Conservation (phyloP, 345 rosid species). For the Camelina neglecta region DNA sequence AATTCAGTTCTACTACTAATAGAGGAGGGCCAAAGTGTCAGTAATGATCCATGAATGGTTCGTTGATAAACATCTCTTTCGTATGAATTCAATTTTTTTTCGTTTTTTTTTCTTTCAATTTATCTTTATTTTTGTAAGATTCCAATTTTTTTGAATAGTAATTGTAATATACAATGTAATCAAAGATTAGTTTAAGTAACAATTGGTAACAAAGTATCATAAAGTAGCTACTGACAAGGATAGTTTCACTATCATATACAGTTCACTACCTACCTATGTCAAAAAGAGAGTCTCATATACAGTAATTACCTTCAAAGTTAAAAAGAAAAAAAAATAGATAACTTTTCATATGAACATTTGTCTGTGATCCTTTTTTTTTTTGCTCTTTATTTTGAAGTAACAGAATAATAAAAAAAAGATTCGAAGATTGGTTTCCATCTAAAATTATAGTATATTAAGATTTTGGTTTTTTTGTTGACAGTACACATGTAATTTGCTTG, state of each 20-base stretch:
- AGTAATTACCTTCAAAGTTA: neutral
- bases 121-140: neutral
- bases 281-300: neutral
- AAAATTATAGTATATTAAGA: neutral
- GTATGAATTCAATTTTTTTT: constrained; percentile 20
- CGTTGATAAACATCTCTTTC: constrained; percentile 45
- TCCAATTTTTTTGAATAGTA: constrained; percentile 3
- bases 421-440: neutral
- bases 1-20: constrained; percentile 22
- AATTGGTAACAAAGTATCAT: neutral
- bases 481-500: constrained; percentile 5
- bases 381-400: neutral
- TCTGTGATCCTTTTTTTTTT: neutral
- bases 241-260: neutral
- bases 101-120: neutral
- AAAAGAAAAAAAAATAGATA: neutral
- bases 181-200: constrained; percentile 5
- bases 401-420: too few species aligned
- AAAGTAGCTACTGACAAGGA: neutral
- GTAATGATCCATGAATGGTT: constrained; percentile 36
- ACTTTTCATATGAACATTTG: neutral
- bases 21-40: constrained; percentile 36
- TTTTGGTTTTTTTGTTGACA: neutral
- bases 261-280: neutral
- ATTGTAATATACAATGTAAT: neutral